Conservation (phyloP, 805 yeast genomes). For the Candida anglica region DNA sequence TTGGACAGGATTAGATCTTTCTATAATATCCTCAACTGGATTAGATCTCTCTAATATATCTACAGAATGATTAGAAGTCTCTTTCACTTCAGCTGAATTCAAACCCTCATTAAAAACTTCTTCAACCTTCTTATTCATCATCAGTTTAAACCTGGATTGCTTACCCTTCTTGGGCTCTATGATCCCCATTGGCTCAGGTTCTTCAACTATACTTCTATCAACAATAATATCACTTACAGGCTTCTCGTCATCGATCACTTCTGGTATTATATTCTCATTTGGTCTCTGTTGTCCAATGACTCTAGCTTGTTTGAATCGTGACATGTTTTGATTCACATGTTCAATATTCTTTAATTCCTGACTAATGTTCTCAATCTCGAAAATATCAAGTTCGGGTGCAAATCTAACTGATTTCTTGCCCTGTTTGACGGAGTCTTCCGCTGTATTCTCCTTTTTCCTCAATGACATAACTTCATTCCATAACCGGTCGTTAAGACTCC, state of each 20-base stretch:
- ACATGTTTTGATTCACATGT: constrained; percentile 14
- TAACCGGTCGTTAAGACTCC: constrained; percentile 20
- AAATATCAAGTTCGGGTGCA: constrained; percentile 49
- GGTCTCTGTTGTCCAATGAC: background rate
- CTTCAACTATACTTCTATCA: constrained; percentile 6
- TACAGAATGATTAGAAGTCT: no score
- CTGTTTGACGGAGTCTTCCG: background rate
- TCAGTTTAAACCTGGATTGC: constrained; percentile 9
- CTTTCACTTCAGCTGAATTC: no score
- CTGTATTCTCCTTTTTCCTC: constrained; percentile 11
- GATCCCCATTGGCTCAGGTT: constrained; percentile 2
- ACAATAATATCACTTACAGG: constrained; percentile 10
- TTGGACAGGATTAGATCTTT: no score
- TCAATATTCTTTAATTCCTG: constrained; percentile 35
- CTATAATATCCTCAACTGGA: no score
- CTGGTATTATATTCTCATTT: constrained; percentile 7
- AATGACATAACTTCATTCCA: constrained; percentile 38
- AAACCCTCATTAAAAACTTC: no score
- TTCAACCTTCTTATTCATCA: no score
- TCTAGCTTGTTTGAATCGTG: constrained; percentile 13
- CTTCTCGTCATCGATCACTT: background rate
- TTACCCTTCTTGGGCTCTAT: constrained; percentile 1
- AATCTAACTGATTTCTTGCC: constrained; percentile 52
- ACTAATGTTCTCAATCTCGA: constrained; percentile 57
- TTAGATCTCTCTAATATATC: no score